A percentile compares a stretch with the other conserved stretches of the same genome.
These are phyloP conservation scores for Thalassiosira hispida DNA, from an alignment of 352 stramenopile species.

Conservation along the genomic window DNA sequence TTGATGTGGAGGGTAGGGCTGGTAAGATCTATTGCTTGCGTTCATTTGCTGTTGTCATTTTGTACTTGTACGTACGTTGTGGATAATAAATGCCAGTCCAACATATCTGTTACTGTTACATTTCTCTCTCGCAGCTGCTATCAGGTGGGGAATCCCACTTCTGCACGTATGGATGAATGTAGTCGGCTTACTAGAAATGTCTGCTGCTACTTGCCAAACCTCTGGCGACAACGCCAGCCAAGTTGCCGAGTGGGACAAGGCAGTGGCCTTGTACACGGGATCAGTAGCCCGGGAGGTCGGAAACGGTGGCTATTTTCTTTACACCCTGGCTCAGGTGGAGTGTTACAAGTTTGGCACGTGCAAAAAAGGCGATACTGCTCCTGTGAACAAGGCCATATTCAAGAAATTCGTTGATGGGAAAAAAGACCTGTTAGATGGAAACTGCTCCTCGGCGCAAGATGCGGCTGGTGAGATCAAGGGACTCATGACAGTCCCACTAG, in stretches of 20 bases:
- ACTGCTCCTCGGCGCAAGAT: slow-evolving; percentile 7
- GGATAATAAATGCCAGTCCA: background rate
- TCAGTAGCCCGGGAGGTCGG: slow-evolving; percentile 15
- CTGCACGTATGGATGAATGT: slow-evolving; percentile 29
- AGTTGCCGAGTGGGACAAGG: slow-evolving; percentile 24
- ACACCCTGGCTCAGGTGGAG: slow-evolving; percentile 28
- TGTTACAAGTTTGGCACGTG: slow-evolving; percentile 49
- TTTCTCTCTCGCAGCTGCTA: slow-evolving; percentile 14
- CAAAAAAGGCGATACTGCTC: slow-evolving; percentile 16
- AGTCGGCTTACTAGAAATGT: slow-evolving; percentile 18
- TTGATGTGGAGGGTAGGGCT: slow-evolving; percentile 25
- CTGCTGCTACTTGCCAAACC: slow-evolving; percentile 7
- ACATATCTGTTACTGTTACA: slow-evolving; percentile 5
- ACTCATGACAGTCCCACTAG: slow-evolving; percentile 48
- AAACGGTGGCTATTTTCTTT: slow-evolving; percentile 26
- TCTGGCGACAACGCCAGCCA: slow-evolving; percentile 6
- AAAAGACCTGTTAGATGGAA: slow-evolving; percentile 3
- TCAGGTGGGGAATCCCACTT: slow-evolving; percentile 20
- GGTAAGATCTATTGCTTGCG: slow-evolving; percentile 12
- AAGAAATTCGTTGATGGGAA: slow-evolving; percentile 26
- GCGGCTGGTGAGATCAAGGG: slow-evolving; percentile 9
- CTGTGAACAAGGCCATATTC: slow-evolving; percentile 30
- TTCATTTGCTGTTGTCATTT: background rate
- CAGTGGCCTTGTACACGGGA: slow-evolving; percentile 47
- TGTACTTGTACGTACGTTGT: no score